Conservation (phyloP, 1,139 yeast species). For the Dujonia santamariae region DNA sequence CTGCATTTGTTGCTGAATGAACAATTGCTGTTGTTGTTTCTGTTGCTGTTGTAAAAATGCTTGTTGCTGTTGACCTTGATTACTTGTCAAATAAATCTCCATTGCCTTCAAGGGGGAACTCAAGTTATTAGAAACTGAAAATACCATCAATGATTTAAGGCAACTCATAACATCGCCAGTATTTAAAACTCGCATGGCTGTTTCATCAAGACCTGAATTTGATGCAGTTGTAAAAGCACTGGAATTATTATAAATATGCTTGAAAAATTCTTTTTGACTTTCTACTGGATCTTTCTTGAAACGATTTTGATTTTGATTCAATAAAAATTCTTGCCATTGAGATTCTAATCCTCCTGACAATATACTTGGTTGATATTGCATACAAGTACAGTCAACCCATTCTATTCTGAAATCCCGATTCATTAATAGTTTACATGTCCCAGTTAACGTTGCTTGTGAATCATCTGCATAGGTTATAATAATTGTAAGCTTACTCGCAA, state of each 20-base stretch:
- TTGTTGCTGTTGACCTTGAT: constrained; percentile 16
- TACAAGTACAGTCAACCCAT: constrained; percentile 61
- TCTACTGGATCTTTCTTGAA: constrained; percentile 6
- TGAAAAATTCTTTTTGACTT: constrained; percentile 20
- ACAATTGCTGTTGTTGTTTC: constrained; percentile 7
- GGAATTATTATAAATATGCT: constrained; percentile 20
- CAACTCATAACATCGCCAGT: constrained; percentile 75
- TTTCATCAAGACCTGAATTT: constrained; percentile 60
- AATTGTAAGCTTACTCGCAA: constrained; percentile 56
- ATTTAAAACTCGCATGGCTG: constrained; percentile 67
- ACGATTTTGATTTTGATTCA: constrained; percentile 33
- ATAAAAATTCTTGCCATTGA: constrained; percentile 22
- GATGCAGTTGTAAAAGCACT: constrained; percentile 22
- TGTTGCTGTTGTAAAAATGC: constrained; percentile 6
- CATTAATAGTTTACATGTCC: constrained; percentile 59
- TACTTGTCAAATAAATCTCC: constrained; percentile 45
- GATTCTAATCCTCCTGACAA: constrained; percentile 24
- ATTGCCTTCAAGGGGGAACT: constrained; percentile 59
- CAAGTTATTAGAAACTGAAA: constrained; percentile 41
- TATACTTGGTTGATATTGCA: constrained; percentile 26
- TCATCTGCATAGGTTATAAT: constrained; percentile 66
- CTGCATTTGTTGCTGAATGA: constrained; percentile 3
- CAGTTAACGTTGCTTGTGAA: constrained; percentile 58
- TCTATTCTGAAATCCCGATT: constrained; percentile 64
- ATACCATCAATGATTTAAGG: constrained; percentile 61